Percentiles rank a stretch among this genome's conserved stretches.
Conservation (phyloP, 2,329 filamentous ascomycete species). For the Pseudopithomyces maydicus region DNA sequence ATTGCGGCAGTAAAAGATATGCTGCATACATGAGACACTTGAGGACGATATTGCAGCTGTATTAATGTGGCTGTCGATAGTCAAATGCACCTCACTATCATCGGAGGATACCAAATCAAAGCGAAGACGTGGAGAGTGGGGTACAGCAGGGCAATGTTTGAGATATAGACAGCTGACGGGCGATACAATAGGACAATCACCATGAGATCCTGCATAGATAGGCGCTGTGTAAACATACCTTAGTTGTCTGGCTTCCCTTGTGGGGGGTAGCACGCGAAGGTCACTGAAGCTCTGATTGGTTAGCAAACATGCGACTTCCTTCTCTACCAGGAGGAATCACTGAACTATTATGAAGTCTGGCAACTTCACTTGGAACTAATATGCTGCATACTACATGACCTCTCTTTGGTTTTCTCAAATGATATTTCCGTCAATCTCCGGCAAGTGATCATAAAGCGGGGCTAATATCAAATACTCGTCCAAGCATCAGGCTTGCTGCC, state of each 20-base stretch:
- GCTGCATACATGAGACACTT: not conserved
- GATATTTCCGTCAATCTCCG: not conserved
- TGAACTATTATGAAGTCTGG: too few species aligned
- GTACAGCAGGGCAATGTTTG: slow-evolving; percentile 4
- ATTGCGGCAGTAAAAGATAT: not conserved
- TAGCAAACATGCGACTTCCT: not conserved
- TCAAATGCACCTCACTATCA: not conserved
- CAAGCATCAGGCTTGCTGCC: not conserved
- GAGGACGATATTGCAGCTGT: not conserved
- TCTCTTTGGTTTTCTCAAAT: not conserved
- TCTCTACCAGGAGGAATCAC: too few species aligned
- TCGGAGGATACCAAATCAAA: not conserved
- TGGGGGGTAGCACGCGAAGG: not conserved
- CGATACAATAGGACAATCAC: not conserved
- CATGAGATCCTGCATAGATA: not conserved
- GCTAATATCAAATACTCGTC: too few species aligned
- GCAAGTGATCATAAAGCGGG: too few species aligned
- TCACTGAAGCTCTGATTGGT: not conserved
- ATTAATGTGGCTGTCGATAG: not conserved
- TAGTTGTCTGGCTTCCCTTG: not conserved
- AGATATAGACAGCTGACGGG: slow-evolving; percentile 2
- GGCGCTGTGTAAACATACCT: not conserved
- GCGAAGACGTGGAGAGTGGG: slow-evolving; percentile 2
- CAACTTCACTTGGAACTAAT: not conserved
- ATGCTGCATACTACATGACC: not conserved